A percentile compares a stretch with the other conserved stretches of the same genome.
phyloP scores from a whole-genome alignment of 768 basidiomycete species.

The Pisolithus sp. region DNA sequence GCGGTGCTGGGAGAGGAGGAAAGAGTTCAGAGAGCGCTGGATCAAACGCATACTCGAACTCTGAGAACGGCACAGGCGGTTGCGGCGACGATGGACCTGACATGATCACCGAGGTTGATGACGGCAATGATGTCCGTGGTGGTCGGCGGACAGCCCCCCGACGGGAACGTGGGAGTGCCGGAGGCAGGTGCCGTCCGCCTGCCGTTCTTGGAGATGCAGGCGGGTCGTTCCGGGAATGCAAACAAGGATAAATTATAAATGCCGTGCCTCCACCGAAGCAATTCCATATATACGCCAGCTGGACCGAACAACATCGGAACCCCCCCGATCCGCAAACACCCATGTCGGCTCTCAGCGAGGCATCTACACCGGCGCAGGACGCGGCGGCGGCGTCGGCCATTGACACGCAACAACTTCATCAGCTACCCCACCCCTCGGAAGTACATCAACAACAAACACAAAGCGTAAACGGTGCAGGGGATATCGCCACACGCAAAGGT shows the following conservation, averaged over 20 bases:
- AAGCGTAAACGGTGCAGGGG: constrained; percentile 22
- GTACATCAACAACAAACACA: constrained; percentile 31
- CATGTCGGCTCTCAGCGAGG: constrained; percentile 75
- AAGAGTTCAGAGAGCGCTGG: constrained; percentile 53
- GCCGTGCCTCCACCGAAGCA: constrained; percentile 24
- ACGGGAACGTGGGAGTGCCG: too few relatives aligned
- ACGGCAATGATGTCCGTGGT: background rate
- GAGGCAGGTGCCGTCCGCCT: background rate
- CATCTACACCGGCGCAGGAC: constrained; percentile 62
- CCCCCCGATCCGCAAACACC: constrained; percentile 37
- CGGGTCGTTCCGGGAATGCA: constrained; percentile 17
- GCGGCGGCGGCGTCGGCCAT: constrained; percentile 52
- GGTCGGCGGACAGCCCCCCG: too few relatives aligned
- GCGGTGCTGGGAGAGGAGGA: constrained; percentile 48
- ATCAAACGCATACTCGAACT: constrained; percentile 71
- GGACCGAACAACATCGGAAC: constrained; percentile 24
- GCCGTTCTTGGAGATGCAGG: background rate
- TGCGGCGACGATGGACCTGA: constrained; percentile 26
- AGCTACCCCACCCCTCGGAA: constrained; percentile 30
- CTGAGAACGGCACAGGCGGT: constrained; percentile 54
- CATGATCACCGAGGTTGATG: constrained; percentile 17
- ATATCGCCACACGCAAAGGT: constrained; percentile 52
- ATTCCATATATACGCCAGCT: constrained; percentile 21
- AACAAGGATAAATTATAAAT: constrained; percentile 28
- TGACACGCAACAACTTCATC: constrained; percentile 50